A percentile compares a stretch with the other conserved stretches of the same genome.
Evolutionary conservation across 345 rosid species (phyloP).

Genomic region (Iberis pinnata): DNA sequence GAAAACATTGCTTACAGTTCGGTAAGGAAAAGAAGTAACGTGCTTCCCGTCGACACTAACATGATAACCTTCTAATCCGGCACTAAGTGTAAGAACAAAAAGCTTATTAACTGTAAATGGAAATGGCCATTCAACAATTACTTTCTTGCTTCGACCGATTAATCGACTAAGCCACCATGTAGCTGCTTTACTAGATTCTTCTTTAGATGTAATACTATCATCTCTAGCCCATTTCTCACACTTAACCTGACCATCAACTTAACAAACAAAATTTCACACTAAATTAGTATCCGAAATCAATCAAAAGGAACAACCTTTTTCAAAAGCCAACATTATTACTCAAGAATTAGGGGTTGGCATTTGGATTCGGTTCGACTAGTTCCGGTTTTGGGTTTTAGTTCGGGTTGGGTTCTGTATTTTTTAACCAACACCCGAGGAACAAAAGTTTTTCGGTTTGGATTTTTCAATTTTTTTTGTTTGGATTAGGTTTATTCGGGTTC

Average conservation of each 20-base stretch:
- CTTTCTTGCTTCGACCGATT: conserved; percentile 56
- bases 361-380: no score
- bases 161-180: conserved; percentile 76
- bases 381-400: no score
- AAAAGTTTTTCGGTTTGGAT: no score
- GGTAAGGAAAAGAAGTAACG: conserved; percentile 73
- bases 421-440: no score
- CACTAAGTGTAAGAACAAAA: conserved; percentile 74
- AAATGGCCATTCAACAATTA: conserved; percentile 66
- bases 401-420: no score
- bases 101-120: conserved; percentile 61
- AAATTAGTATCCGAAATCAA: conserved; percentile 1
- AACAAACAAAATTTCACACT: conserved; percentile 14
- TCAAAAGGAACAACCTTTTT: no score
- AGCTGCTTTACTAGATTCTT: conserved; percentile 48
- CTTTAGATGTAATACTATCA: conserved; percentile 43
- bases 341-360: no score
- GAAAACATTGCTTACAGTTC: conserved; percentile 48
- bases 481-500: no score
- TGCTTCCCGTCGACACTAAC: conserved; percentile 81
- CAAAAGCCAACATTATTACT: no score
- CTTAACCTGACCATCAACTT: conserved; percentile 76
- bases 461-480: no score
- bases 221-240: conserved; percentile 88
- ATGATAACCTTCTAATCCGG: conserved; percentile 88